Base-by-base conservation (phyloP, 352 stramenopile species). In the Phytophthora multivora region DNA sequence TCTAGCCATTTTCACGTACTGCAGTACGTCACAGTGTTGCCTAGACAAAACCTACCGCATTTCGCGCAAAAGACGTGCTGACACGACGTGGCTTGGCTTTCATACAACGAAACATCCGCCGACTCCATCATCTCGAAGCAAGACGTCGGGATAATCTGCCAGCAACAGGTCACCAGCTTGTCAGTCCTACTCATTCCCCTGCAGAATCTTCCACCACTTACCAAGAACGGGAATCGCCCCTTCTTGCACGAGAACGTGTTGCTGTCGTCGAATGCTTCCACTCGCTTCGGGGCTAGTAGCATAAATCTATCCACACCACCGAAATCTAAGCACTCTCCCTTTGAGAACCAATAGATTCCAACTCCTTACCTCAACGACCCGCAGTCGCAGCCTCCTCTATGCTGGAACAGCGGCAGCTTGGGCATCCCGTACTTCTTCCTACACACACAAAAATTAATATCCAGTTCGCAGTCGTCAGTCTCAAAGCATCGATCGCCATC, bases 221-320 rank as follows among this genome's bases (percentile, higher is more conserved):
- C 85, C 67, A 93, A 42, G 41, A 89, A 90, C 5, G 85, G 85
- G 36, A 92, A 92, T 21, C 85, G 75, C 3, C 85, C 85, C 50
- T 90, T 90, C 68, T 93, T 93, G 76, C 83, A 92, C 3, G 85
- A 88, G 25, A 92, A 71, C 40, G 80, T 79, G 52, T 92, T 91
- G 73, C 83, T 92, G 51, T 93, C 85, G 54, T 93, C 85, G 46
- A 91, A 93, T 3, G 83, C 85, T 15, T 90, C 84, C n/a, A 91
- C 77, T 35, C 75, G 73, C 65, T 88, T 90, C 3, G 85, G 83
- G 4, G 85, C 85, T 13, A 93, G 60, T 12, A 92, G 59, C 55
- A 89, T 75, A 59, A 93, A 92, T 59, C 84, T 93, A 30, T 45
- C 9, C 26, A 31, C 33, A 63, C 16, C 30, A 46, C 21, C 5